Percentiles rank a stretch among this genome's conserved stretches.
phyloP scores from a whole-genome alignment of 441 rosid species.

The Erodium trifolium region DNA sequence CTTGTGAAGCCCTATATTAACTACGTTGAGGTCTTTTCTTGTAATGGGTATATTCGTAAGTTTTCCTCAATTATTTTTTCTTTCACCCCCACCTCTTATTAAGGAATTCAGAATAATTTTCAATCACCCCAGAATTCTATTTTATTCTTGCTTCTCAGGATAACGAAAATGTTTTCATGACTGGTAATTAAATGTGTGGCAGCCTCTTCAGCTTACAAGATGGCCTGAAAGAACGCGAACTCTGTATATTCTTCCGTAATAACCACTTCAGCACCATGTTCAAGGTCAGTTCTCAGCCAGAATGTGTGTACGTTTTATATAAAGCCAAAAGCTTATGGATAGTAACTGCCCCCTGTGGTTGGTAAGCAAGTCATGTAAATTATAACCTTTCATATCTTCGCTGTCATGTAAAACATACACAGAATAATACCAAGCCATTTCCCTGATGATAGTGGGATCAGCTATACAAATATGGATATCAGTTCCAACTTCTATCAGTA shows the following conservation, averaged over 20 bases:
- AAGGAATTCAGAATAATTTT: not conserved
- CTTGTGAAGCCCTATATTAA: not conserved
- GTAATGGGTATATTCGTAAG: not conserved
- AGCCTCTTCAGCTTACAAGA: constrained; percentile 88
- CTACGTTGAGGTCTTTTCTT: not conserved
- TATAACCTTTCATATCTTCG: constrained; percentile 4
- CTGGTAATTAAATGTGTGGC: constrained; percentile 21
- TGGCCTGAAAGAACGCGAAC: constrained; percentile 89
- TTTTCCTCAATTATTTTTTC: not conserved
- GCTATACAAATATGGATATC: not conserved
- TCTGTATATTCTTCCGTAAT: constrained; percentile 92
- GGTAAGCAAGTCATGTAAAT: constrained; percentile 8
- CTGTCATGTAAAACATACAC: not conserved
- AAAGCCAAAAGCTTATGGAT: not conserved
- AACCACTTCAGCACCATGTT: constrained; percentile 99
- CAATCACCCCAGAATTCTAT: not conserved
- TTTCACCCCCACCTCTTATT: not conserved
- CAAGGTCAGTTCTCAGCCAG: constrained; percentile 50
- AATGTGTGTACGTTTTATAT: constrained; percentile 12
- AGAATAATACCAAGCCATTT: not conserved
- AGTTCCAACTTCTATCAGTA: not conserved
- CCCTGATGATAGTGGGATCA: not conserved
- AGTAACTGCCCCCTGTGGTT: constrained; percentile 13
- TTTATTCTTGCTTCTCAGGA: constrained; percentile 10
- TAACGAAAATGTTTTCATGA: constrained; percentile 12